Evolutionary conservation across 768 basidiomycete species (phyloP), one percentile per base, ranked within the genome.

Genomic region (Hydnomerulius pinastri): DNA sequence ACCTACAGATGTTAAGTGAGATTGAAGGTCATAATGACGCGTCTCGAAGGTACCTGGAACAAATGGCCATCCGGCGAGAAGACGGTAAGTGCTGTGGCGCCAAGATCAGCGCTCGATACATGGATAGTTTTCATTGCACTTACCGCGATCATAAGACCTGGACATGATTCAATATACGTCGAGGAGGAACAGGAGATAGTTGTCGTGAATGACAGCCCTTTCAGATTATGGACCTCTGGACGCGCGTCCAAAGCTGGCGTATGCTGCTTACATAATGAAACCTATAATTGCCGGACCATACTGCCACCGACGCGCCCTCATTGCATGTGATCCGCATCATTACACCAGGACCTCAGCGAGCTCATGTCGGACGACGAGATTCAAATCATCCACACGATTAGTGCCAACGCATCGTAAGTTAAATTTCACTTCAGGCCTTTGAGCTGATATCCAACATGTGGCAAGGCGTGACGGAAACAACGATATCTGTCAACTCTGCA

Each of bases 21-120:
- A 54, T 51, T 42, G 36, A 30, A 9, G 43, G 55, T 55, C 28
- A 27, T 37, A 42, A 43, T 49, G 62, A 62, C 68, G 69, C 69
- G 70, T 57, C 57, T 30, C 44, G 25, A 50, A 36, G 73, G 54
- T 57, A 92, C 94, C 81, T 98, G 94, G 80, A 98, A 97, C 61
- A 99, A 77, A 76, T 99, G 97, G 15, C 97, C 97, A 77, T 98
- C 97, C 51, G 96, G 96, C 36, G 94, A 97, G 79, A 97, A 96
- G 66, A 96, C 93, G 56, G 96, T 98, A 56, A 98, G 85, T 40
- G 95, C 95, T 97, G 44, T 20, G 29, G 23, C 27, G 11, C 13
- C 44, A 24, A 30, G n/a, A 53, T 56, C 44, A 62, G 56, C 32
- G 23, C 1, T 6, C 12, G 15, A 4, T n/a, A n/a, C 10, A 11